Evolutionary conservation across 2,329 filamentous ascomycete genomes (phyloP).

Genomic region (Kalaharituber pfeilii): DNA sequence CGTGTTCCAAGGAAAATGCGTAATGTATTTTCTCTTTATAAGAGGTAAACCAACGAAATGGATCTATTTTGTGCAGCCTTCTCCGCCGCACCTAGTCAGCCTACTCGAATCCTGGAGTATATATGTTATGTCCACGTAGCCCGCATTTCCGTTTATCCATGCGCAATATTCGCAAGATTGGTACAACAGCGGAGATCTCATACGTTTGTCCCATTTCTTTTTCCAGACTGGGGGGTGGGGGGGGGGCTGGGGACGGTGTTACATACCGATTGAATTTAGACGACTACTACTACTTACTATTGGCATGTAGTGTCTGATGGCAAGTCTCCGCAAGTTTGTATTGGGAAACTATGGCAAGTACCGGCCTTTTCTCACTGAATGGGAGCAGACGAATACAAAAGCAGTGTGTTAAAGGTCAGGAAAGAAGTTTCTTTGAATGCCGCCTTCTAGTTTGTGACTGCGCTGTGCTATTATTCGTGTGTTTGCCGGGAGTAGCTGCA

Average conservation of each 20-base stretch:
- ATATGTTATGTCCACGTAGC: neutral
- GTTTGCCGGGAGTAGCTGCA: neutral
- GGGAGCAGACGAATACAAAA: neutral
- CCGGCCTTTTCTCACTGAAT: neutral
- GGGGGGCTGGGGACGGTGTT: too few relatives aligned
- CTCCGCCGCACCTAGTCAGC: neutral
- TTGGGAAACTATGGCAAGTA: neutral
- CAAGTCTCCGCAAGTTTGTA: neutral
- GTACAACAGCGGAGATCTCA: too few relatives aligned
- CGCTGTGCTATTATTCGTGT: neutral
- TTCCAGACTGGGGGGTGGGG: too few relatives aligned
- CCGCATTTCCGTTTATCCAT: neutral
- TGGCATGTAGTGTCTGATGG: too few relatives aligned
- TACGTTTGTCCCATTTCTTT: too few relatives aligned
- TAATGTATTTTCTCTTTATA: neutral
- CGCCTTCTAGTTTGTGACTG: neutral
- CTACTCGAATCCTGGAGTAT: neutral
- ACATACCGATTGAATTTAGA: too few relatives aligned
- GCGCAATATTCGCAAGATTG: neutral
- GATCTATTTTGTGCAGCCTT: neutral
- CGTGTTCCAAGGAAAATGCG: neutral
- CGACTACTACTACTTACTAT: too few relatives aligned
- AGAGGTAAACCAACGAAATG: neutral
- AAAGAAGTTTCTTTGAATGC: neutral
- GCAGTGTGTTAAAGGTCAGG: neutral